A percentile compares a stretch with the other conserved stretches of the same genome.
Evolutionary conservation across 1,284 basidiomycete species (phyloP).

Genomic region (Marasmius tenuissimus): DNA sequence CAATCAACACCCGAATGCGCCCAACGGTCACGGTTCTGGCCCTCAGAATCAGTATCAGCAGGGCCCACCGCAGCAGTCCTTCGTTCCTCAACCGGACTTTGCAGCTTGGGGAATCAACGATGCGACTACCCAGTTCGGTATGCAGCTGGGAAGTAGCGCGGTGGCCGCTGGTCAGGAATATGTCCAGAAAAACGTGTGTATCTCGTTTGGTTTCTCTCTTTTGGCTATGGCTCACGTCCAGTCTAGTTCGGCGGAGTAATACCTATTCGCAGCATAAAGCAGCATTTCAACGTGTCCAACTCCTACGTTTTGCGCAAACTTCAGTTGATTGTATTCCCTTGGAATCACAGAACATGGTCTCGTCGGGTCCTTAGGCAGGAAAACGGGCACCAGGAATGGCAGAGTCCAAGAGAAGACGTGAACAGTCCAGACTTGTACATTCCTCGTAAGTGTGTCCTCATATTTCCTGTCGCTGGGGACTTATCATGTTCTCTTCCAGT

Average conservation of each 20-base stretch:
- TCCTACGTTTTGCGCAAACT: constrained; percentile 94
- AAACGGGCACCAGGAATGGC: constrained; percentile 78
- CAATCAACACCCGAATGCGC: constrained; percentile 14
- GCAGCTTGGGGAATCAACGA: constrained; percentile 86
- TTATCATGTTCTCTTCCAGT: constrained; percentile 42
- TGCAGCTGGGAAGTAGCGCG: constrained; percentile 93
- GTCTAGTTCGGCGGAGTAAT: constrained; percentile 76
- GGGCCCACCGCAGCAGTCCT: constrained; percentile 24
- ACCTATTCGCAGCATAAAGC: constrained; percentile 80
- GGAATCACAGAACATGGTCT: constrained; percentile 87
- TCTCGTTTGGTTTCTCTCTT: constrained; percentile 2
- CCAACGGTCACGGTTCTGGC: constrained; percentile 8
- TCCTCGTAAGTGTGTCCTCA: constrained; percentile 61
- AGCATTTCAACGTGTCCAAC: constrained; percentile 97
- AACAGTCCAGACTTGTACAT: constrained; percentile 98
- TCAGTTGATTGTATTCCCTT: constrained; percentile 91
- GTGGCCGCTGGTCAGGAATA: constrained; percentile 95
- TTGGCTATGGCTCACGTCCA: not conserved
- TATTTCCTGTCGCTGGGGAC: constrained; percentile 3
- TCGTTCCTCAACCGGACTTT: constrained; percentile 40
- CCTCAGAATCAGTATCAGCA: constrained; percentile 26
- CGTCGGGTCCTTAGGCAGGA: constrained; percentile 63
- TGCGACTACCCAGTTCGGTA: constrained; percentile 93
- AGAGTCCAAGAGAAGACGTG: constrained; percentile 90
- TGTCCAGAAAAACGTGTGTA: constrained; percentile 87